Evolutionary conservation across 257 asterid species (phyloP).

Genomic region (Solanum chmielewskii): DNA sequence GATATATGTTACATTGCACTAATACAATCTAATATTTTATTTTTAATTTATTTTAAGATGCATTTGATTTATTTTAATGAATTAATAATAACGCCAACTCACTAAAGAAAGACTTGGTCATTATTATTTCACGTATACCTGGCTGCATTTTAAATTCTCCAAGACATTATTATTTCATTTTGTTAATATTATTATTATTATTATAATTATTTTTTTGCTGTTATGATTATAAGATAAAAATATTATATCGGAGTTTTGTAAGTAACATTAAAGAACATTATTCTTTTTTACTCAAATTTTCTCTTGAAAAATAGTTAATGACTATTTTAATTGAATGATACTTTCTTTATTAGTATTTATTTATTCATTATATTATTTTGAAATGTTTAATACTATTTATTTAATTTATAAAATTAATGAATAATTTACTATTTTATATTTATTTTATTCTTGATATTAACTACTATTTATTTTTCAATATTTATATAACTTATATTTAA

Average conservation of each 20-base stretch:
- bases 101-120: constrained; percentile 30
- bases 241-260: neutral
- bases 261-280: neutral
- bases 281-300: too few relatives aligned
- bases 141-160: constrained; percentile 4
- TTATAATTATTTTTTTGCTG: neutral
- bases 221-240: neutral
- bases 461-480: too few relatives aligned
- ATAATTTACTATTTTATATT: too few relatives aligned
- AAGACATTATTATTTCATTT: neutral
- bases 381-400: too few relatives aligned
- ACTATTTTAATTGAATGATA: too few relatives aligned
- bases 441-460: too few relatives aligned
- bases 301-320: too few relatives aligned
- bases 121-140: constrained; percentile 37
- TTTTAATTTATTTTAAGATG: neutral
- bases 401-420: too few relatives aligned
- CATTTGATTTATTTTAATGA: neutral
- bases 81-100: constrained; percentile 2
- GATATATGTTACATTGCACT: constrained; percentile 24
- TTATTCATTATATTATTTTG: too few relatives aligned
- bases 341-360: too few relatives aligned
- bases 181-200: neutral
- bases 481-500: too few relatives aligned
- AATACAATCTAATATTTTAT: constrained; percentile 1